Conservation (phyloP, 78 protist genomes). For the Dictyostelium intermedium region DNA sequence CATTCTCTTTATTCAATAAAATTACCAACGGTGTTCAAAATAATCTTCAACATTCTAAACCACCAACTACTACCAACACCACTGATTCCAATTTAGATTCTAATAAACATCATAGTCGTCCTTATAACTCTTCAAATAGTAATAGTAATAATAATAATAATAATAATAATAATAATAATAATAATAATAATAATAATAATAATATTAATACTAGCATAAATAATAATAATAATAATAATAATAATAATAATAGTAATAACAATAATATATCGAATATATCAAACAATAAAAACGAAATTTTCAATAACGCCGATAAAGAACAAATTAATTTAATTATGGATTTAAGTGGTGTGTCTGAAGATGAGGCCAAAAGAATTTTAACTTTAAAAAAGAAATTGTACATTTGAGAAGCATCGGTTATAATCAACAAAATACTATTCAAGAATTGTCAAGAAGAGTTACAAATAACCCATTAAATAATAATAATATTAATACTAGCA, state of each 20-base stretch:
- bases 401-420: slow-evolving; percentile 14
- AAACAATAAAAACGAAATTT: background rate
- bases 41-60: slow-evolving; percentile 1
- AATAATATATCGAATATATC: background rate
- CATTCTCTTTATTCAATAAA: background rate
- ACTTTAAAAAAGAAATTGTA: slow-evolving; percentile 17
- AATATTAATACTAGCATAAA: background rate
- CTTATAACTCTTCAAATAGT: background rate
- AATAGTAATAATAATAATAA: background rate
- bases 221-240: background rate
- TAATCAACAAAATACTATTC: slow-evolving; percentile 5
- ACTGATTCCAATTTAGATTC: background rate
- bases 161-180: background rate
- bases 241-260: background rate
- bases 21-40: background rate
- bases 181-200: background rate
- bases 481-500: background rate
- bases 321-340: slow-evolving; percentile 6
- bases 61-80: background rate
- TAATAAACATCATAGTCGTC: background rate
- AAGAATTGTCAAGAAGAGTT: slow-evolving; percentile 9
- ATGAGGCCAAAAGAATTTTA: slow-evolving; percentile 20
- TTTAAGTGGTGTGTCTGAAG: background rate
- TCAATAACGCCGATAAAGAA: background rate
- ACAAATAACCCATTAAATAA: too few species aligned